phyloP scores from a whole-genome alignment of 305 asterid species.

The Solanum hybrid region DNA sequence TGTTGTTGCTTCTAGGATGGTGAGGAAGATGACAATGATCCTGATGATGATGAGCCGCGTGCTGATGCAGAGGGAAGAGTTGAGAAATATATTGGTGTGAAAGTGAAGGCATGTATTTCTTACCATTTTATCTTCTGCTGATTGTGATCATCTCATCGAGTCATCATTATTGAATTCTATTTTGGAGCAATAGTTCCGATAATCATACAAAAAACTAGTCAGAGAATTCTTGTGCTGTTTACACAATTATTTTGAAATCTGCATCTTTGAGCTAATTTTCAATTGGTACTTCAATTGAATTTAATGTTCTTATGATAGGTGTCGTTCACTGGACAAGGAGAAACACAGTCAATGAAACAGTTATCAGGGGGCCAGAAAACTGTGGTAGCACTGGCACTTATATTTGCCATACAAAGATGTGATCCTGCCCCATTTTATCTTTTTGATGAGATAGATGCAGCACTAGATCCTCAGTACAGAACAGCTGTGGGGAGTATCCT shows the following conservation, averaged over 20 bases:
- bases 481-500: constrained; percentile 99
- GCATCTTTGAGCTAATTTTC: background rate
- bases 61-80: constrained; percentile 77
- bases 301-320: constrained; percentile 38
- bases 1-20: constrained; percentile 46
- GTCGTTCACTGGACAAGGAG: constrained; percentile 98
- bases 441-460: constrained; percentile 98
- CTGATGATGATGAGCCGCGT: constrained; percentile 78
- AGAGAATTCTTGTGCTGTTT: background rate
- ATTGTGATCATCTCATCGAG: background rate
- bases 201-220: background rate
- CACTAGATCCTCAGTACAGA: constrained; percentile 98
- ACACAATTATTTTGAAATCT: background rate
- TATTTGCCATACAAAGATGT: constrained; percentile 96
- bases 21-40: constrained; percentile 58
- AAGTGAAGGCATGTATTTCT: constrained; percentile 78
- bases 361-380: constrained; percentile 99
- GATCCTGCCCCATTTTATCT: constrained; percentile 99
- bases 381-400: constrained; percentile 88
- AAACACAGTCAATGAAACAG: constrained; percentile 96
- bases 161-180: background rate
- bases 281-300: background rate
- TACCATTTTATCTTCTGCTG: constrained; percentile 8
- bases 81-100: constrained; percentile 93
- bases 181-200: background rate